Conservation (phyloP, 2,329 filamentous ascomycete genomes). For the Ascochyta viciae-villosae region DNA sequence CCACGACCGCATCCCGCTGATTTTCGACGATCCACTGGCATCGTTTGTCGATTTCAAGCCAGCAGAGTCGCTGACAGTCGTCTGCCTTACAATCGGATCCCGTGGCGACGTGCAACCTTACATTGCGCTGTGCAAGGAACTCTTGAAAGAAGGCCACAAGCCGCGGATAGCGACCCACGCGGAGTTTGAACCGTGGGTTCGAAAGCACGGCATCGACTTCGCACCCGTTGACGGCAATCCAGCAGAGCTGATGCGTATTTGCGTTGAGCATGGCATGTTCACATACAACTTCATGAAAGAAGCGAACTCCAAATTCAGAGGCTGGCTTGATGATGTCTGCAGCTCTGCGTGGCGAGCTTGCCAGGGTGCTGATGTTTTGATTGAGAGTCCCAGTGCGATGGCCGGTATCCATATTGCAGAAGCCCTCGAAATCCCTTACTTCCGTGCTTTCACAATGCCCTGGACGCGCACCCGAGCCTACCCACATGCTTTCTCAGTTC, state of each 20-base stretch:
- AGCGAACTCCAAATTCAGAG: conserved; percentile 76
- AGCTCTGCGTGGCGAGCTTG: conserved; percentile 83
- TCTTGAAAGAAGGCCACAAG: conserved; percentile 85
- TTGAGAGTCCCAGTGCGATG: conserved; percentile 97
- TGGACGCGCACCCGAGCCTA: conserved; percentile 97
- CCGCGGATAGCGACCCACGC: conserved; percentile 88
- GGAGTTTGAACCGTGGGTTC: conserved; percentile 89
- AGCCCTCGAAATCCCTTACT: conserved; percentile 90
- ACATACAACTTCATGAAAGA: conserved; percentile 89
- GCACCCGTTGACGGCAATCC: conserved; percentile 88
- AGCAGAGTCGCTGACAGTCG: conserved; percentile 77
- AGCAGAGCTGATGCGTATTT: conserved; percentile 91
- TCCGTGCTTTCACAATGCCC: conserved; percentile 97
- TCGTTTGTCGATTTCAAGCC: conserved; percentile 94
- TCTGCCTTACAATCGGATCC: conserved; percentile 94
- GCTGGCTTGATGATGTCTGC: conserved; percentile 92
- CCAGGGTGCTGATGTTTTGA: conserved; percentile 85
- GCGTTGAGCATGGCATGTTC: conserved; percentile 97
- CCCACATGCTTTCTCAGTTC: conserved; percentile 93
- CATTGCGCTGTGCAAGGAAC: conserved; percentile 91
- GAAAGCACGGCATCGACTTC: conserved; percentile 94
- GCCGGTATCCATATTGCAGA: conserved; percentile 97
- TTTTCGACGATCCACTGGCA: conserved; percentile 88
- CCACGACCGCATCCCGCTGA: conserved; percentile 72
- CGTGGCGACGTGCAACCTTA: conserved; percentile 97